phyloP scores from a whole-genome alignment of 106 monocot genomes.

The Vanilla planifolia region DNA sequence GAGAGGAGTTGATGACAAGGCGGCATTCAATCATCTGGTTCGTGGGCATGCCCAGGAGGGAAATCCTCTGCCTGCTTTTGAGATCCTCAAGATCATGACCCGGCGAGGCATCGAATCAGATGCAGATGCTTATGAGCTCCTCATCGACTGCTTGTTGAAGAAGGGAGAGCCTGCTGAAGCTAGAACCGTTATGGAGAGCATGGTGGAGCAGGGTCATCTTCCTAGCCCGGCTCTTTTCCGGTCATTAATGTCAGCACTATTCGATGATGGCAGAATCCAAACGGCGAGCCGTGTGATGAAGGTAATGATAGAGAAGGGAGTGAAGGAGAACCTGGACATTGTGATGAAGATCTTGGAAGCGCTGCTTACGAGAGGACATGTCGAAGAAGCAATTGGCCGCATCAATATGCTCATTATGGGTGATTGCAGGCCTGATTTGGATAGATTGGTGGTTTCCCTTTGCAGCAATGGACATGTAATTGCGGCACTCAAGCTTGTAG shows the following conservation, averaged over 20 bases:
- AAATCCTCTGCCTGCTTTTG: slow-evolving; percentile 51
- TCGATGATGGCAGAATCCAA: slow-evolving; percentile 72
- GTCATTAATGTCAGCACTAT: slow-evolving; percentile 66
- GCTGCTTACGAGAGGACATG: slow-evolving; percentile 79
- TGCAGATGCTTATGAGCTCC: slow-evolving; percentile 40
- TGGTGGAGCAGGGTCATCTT: slow-evolving; percentile 84
- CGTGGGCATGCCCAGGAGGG: slow-evolving; percentile 73
- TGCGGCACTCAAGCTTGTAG: slow-evolving; percentile 65
- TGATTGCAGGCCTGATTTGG: slow-evolving; percentile 41
- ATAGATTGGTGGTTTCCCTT: slow-evolving; percentile 41
- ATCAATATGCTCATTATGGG: slow-evolving; percentile 63
- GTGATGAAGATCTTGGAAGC: slow-evolving; percentile 70
- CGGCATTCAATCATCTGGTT: slow-evolving; percentile 75
- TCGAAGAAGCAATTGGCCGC: slow-evolving; percentile 91
- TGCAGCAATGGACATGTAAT: slow-evolving; percentile 51
- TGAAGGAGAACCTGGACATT: slow-evolving; percentile 78
- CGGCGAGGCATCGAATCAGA: slow-evolving; percentile 52
- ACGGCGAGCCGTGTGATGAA: slow-evolving; percentile 95
- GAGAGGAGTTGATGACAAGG: slow-evolving; percentile 76
- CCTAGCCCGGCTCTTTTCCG: slow-evolving; percentile 64
- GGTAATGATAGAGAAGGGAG: slow-evolving; percentile 91
- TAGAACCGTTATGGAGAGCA: slow-evolving; percentile 58
- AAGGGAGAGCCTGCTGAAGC: slow-evolving; percentile 82
- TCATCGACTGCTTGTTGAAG: slow-evolving; percentile 77
- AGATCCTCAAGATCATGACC: slow-evolving; percentile 72